These are phyloP conservation scores for Boletales sp. DNA, from an alignment of 768 basidiomycete genomes.

Conservation along the genomic window DNA sequence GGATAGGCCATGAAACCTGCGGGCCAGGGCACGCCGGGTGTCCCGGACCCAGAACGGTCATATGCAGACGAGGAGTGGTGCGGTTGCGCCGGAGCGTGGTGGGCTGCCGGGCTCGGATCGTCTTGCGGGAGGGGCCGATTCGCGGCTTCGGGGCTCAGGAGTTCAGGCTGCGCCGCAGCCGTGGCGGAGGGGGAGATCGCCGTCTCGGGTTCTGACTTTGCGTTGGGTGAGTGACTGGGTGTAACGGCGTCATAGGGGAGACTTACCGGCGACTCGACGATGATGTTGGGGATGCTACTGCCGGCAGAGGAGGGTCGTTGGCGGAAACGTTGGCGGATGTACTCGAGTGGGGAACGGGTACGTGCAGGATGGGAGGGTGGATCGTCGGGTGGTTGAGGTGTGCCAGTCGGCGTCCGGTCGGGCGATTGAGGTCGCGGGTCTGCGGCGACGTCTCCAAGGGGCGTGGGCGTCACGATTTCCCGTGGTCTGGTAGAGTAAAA, in stretches of 20 bases:
- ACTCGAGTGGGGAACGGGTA: conserved; percentile 16
- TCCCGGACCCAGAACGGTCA: conserved; percentile 12
- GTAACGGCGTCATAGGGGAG: too few relatives aligned
- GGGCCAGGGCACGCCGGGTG: conserved; percentile 9
- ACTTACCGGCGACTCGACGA: conserved; percentile 47
- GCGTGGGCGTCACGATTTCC: conserved; percentile 29
- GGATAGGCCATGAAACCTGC: conserved; percentile 17
- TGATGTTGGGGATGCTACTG: conserved; percentile 36
- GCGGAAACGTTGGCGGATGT: conserved; percentile 26
- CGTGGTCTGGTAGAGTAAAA: conserved; percentile 26
- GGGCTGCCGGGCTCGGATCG: conserved; percentile 1
- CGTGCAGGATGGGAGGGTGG: conserved; percentile 9
- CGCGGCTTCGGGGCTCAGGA: conserved; percentile 44
- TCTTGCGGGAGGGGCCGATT: conserved; percentile 25
- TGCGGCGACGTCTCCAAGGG: conserved; percentile 18
- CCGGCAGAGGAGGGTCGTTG: conserved; percentile 31
- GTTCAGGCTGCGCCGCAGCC: conserved; percentile 33
- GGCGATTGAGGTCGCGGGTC: conserved; percentile 16
- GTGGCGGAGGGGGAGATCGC: conserved; percentile 28
- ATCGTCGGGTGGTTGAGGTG: conserved; percentile 3
- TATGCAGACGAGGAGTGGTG: not conserved
- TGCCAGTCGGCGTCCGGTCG: conserved; percentile 3
- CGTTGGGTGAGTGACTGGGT: too few relatives aligned
- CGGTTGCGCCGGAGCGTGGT: not conserved
- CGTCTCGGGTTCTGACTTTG: conserved; percentile 40